Evolutionary conservation across 805 yeast species (phyloP), one percentile per base, ranked within the genome.

Genomic region (Candida taoyuanica): DNA sequence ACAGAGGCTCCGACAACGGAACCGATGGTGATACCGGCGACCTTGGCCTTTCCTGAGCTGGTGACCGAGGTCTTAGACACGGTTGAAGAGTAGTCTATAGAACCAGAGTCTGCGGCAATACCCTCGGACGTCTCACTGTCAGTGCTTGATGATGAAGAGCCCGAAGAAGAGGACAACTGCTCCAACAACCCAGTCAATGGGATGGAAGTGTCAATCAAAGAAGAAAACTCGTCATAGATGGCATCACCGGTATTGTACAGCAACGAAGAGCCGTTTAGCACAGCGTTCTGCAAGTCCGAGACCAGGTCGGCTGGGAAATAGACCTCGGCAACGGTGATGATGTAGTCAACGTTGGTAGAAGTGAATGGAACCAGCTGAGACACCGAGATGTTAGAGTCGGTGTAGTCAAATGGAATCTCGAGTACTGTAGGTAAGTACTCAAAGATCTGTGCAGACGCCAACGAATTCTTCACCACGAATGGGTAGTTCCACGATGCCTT

Each of bases 311-410:
- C 58, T 17, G 95, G 95, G 65, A 87, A 82, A 58, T 84, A 87
- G 39, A 86, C 82, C 58, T 83, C 83, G 6, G 97, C 98, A 44
- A 89, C 85, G 0, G 97, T 84, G 39, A 85, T 85, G 43, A 87
- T 73, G 60, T 86, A 91, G 33, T 67, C 67, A 34, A 68, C 68
- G 12, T 62, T 63, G 1, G 66, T 39, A 2, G 85, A 73, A 14
- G 79, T 70, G 56, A 78, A 84, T 27, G 98, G 98, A 43, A 81
- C 78, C 50, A 91, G 70, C 58, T 81, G 76, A 42, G 68, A 64
- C 47, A 89, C 86, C 7, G 77, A 58, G 17, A 85, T 74, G 20
- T 65, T 63, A 5, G 73, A 55, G 15, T 52, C 44, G 16, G 55
- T 48, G 34, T 56, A 59, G 14, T 64, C 57, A 49, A 86, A 80